Conservation (phyloP, 2,329 filamentous ascomycete species). For the Curvularia eragrostidis region DNA sequence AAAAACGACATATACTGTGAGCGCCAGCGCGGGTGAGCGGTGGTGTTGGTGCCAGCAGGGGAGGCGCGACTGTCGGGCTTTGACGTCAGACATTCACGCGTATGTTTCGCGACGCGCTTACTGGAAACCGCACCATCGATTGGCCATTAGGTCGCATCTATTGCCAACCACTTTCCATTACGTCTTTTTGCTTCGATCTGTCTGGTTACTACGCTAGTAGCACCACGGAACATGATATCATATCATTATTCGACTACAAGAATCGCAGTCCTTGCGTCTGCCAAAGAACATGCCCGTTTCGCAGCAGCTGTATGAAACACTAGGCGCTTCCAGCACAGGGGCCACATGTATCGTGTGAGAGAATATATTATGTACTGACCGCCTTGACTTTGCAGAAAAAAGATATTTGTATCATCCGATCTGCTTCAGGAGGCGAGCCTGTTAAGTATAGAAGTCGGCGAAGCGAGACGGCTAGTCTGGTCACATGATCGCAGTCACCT, state of each 20-base stretch:
- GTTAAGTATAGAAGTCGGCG: background rate
- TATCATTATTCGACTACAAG: background rate
- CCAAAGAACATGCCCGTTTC: background rate
- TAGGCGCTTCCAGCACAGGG: background rate
- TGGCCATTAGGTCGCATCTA: background rate
- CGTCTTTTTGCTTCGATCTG: background rate
- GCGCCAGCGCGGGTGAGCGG: constrained; percentile 4
- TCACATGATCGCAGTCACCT: background rate
- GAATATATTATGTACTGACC: background rate
- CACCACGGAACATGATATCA: background rate
- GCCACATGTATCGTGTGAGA: no score
- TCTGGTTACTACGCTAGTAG: background rate
- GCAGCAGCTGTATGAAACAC: background rate
- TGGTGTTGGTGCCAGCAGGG: constrained; percentile 1
- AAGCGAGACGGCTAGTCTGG: background rate
- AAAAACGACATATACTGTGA: constrained; percentile 1
- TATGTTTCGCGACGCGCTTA: constrained; percentile 3
- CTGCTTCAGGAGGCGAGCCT: background rate
- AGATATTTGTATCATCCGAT: background rate
- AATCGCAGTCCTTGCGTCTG: background rate
- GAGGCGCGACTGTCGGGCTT: constrained; percentile 16
- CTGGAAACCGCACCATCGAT: background rate
- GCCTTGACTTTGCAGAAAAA: background rate
- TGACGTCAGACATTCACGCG: constrained; percentile 24
- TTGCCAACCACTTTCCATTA: background rate